Evolutionary conservation across 768 basidiomycete species (phyloP), one percentile per base, ranked within the genome.

Genomic region (Pleurotus ostreatus): DNA sequence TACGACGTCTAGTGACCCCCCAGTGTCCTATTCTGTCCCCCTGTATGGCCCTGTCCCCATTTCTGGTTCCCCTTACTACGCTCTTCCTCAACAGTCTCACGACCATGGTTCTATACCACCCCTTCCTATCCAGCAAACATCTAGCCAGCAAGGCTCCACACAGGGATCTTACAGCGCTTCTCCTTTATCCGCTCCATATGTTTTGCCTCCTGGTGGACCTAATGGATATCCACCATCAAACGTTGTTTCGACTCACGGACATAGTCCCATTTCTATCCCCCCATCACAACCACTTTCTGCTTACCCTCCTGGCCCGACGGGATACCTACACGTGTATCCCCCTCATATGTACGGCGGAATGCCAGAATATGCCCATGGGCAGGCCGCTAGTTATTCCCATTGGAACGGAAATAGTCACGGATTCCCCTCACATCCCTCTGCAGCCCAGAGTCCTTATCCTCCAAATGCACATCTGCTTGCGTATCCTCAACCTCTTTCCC

Each of bases 321-420:
- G 70, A 34, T 34, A 34, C 8, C 11, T 34, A 34, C 30, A 22
- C 74, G 73, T 59, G 64, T 65, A 37, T 67, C 61, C 56, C 13
- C 61, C 62, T 5, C 64, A 64, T 44, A 62, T 66, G 23, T 64
- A 65, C 55, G 46, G 56, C 58, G 55, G 63, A n/a, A 58, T 39
- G 16, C 46, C 26, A 26, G 60, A 63, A 45, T 70, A 74, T 9
- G 62, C 62, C 40, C 72, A 70, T 48, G 63, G 46, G 2, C 58
- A 68, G 5, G 41, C 41, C 2, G 72, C 71, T 56, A 72, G 74
- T 4, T 70, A 76, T 30, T 60, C 70, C 49, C 71, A 70, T 56
- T 78, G 78, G 79, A 66, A 68, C 22, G 67, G 52, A 15, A 55
- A 56, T n/a, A 38, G 49, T 47, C 59, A 58, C 57, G 62, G 41